Conservation (phyloP, 148 eudicot genomes). For the Silene latifolia region DNA sequence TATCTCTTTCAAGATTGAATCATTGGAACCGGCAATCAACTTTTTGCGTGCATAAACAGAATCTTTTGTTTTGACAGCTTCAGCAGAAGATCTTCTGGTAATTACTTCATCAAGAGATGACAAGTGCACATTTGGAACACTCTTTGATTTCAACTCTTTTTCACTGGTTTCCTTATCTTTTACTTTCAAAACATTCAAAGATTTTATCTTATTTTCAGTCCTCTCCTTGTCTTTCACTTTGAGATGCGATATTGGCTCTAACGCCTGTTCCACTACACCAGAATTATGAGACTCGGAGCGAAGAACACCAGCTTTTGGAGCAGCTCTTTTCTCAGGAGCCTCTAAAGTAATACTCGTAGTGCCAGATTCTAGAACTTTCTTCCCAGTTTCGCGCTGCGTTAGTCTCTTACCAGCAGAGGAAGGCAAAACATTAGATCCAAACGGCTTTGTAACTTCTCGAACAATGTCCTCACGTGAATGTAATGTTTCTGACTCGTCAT, state of each 20-base stretch:
- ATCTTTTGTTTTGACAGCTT: slow-evolving; percentile 19
- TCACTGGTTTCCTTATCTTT: slow-evolving; percentile 28
- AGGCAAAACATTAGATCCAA: slow-evolving; percentile 23
- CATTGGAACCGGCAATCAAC: slow-evolving; percentile 31
- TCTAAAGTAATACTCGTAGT: slow-evolving; percentile 14
- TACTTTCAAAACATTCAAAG: slow-evolving; percentile 29
- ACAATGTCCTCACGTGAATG: slow-evolving; percentile 20
- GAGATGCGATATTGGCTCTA: slow-evolving; percentile 4
- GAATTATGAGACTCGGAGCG: slow-evolving; percentile 25
- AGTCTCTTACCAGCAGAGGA: slow-evolving; percentile 25
- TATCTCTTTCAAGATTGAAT: slow-evolving; percentile 43
- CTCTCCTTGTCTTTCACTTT: slow-evolving; percentile 34
- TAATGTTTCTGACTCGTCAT: slow-evolving; percentile 56
- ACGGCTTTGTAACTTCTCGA: slow-evolving; percentile 22
- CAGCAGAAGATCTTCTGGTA: slow-evolving; percentile 21
- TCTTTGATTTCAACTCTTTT: slow-evolving; percentile 31
- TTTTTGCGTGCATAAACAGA: slow-evolving; percentile 23
- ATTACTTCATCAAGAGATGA: slow-evolving; percentile 27
- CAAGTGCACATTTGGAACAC: slow-evolving; percentile 20
- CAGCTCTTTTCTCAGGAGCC: slow-evolving; percentile 26
- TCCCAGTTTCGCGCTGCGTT: slow-evolving; percentile 16
- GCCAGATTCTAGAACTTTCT: slow-evolving; percentile 16
- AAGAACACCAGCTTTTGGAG: slow-evolving; percentile 22
- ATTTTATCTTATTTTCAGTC: slow-evolving; percentile 25
- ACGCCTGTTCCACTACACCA: slow-evolving; percentile 25